Conservation (phyloP, 169 alveolate genomes). For the Plasmodium ovale region DNA sequence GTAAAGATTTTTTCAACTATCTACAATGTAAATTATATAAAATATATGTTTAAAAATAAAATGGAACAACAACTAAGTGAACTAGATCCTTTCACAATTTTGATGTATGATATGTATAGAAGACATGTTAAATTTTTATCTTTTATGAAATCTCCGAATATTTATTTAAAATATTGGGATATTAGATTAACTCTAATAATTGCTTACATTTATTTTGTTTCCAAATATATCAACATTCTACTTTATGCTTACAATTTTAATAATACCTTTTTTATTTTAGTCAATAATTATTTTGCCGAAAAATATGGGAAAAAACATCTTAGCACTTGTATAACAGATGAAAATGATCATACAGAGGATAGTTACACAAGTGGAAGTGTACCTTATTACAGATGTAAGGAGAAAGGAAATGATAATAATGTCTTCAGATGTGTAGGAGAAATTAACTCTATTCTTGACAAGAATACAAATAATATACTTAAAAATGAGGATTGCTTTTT, state of each 20-base stretch:
- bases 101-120: constrained; percentile 59
- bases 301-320: not conserved
- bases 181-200: constrained; percentile 63
- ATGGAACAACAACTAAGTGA: constrained; percentile 39
- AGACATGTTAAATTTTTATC: constrained; percentile 29
- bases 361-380: not conserved
- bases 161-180: constrained; percentile 74
- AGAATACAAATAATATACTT: constrained; percentile 15
- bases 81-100: constrained; percentile 24
- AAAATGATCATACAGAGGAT: not conserved
- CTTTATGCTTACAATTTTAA: constrained; percentile 50
- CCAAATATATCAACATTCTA: constrained; percentile 53
- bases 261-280: constrained; percentile 27
- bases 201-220: constrained; percentile 40
- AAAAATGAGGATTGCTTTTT: constrained; percentile 35
- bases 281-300: constrained; percentile 19
- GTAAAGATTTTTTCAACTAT: constrained; percentile 20
- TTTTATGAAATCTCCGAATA: constrained; percentile 58
- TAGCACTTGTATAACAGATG: too few relatives aligned
- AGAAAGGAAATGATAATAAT: not conserved
- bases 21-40: constrained; percentile 51
- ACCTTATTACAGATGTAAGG: not conserved
- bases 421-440: not conserved
- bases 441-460: not conserved
- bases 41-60: constrained; percentile 69